Base-by-base conservation (phyloP, 768 basidiomycete genomes). In the Kwoniella shandongensis region DNA sequence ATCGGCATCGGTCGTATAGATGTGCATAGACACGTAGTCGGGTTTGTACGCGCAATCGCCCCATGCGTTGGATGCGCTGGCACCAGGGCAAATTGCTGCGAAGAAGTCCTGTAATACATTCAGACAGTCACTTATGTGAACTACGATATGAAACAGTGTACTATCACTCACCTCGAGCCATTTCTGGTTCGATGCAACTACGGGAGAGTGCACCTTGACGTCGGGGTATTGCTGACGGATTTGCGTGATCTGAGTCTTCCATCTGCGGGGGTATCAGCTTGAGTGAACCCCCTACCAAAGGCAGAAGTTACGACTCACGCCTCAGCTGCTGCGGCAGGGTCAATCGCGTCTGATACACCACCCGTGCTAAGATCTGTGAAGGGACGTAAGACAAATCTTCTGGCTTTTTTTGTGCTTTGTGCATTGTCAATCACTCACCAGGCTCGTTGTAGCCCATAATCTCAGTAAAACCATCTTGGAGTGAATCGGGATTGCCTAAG, bases 391-490 rank as follows among this genome's bases (percentile, higher is more conserved):
- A 55, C 7, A 36, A 20, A n/a, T 32, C 3, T 8, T n/a, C 18
- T 2, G 15, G 18, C 8, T 18, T 29, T 25, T 23, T 23, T 20
- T 15, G 30, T 44, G 15, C 5, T 41, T 17, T 38, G 40, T 20
- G 18, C 25, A 8, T 18, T 4, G 20, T 4, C 38, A 12, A 15
- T 26, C 1, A 49, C 65, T 56, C 12, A 66, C 67, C 65, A 27
- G 67, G 67, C 49, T 69, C 67, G 47, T 69, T 69, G 40, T 46
- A 69, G 0, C 62, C 67, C 59, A 61, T 58, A 25, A 66, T 17
- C n/a, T 51, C 47, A 6, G 49, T 56, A 2, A 48, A 62, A 3
- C 67, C 67, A 5, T 59, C 38, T 46, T 66, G 46, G 6, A 61
- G 46, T 4, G 46, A 44, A 30, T 38, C 44, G 6, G 23, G 44